These are phyloP conservation scores for Pseudogymnoascus sp. DNA, from an alignment of 2,329 filamentous ascomycete genomes.

Conservation along the genomic window DNA sequence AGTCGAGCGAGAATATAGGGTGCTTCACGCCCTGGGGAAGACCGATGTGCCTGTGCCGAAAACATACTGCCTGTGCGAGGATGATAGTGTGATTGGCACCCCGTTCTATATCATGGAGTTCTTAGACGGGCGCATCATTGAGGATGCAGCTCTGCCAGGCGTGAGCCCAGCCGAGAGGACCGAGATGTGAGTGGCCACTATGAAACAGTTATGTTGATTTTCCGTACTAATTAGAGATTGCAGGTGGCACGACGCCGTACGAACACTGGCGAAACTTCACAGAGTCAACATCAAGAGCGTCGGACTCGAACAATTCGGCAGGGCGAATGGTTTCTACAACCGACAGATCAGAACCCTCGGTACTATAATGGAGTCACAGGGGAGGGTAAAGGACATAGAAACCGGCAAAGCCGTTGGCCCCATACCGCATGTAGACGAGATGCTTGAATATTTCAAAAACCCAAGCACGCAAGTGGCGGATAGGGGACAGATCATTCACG, in stretches of 20 bases:
- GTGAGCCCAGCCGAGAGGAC: slow-evolving; percentile 62
- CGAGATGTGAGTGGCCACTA: slow-evolving; percentile 52
- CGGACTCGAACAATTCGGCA: slow-evolving; percentile 68
- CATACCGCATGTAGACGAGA: slow-evolving; percentile 76
- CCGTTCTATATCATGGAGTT: slow-evolving; percentile 98
- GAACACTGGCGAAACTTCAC: slow-evolving; percentile 81
- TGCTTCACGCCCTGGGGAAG: slow-evolving; percentile 73
- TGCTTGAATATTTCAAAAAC: slow-evolving; percentile 72
- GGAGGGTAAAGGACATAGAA: slow-evolving; percentile 67
- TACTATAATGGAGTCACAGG: slow-evolving; percentile 72
- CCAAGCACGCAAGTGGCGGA: slow-evolving; percentile 67
- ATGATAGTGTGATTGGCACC: slow-evolving; percentile 72
- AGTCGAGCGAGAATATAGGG: slow-evolving; percentile 90
- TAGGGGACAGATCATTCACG: slow-evolving; percentile 75
- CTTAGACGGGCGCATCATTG: slow-evolving; percentile 86
- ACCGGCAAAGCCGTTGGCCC: slow-evolving; percentile 69
- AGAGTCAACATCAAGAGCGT: slow-evolving; percentile 60
- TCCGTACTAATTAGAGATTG: background rate
- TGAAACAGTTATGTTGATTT: background rate
- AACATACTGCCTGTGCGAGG: slow-evolving; percentile 80
- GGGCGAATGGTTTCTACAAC: slow-evolving; percentile 69
- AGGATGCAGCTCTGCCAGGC: slow-evolving; percentile 75
- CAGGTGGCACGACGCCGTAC: slow-evolving; percentile 76
- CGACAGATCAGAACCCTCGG: slow-evolving; percentile 80
- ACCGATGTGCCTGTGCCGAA: slow-evolving; percentile 83